Evolutionary conservation across 192 early-diverging fungal genomes (phyloP).

Genomic region (Umbelopsis sp.): DNA sequence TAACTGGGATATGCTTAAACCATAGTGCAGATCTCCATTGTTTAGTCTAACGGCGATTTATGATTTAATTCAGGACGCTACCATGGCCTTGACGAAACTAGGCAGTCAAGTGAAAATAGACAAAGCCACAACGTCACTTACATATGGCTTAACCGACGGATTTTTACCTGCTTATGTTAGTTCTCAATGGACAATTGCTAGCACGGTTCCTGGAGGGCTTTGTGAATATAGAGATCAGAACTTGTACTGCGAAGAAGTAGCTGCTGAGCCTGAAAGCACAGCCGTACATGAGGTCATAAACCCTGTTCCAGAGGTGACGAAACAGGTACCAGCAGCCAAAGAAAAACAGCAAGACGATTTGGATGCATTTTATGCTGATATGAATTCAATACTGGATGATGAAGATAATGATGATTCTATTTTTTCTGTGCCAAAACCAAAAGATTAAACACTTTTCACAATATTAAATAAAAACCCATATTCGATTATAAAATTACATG

Average conservation of each 20-base stretch:
- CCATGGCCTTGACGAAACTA: background rate
- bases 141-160: constrained; percentile 58
- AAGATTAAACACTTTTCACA: background rate
- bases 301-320: constrained; percentile 5
- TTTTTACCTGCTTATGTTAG: constrained; percentile 66
- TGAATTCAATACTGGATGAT: constrained; percentile 26
- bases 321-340: constrained; percentile 20
- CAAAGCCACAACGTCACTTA: background rate
- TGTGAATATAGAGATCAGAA: constrained; percentile 67
- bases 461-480: background rate
- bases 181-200: constrained; percentile 58
- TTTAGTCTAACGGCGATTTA: too few species aligned
- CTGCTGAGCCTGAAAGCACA: constrained; percentile 25
- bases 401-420: constrained; percentile 7
- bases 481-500: background rate
- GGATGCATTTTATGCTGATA: constrained; percentile 63
- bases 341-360: constrained; percentile 56
- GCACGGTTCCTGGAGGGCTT: constrained; percentile 40
- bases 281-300: constrained; percentile 7
- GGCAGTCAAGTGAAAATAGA: constrained; percentile 4
- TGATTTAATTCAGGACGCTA: constrained; percentile 8
- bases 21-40: background rate
- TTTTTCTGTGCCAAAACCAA: constrained; percentile 12
- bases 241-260: constrained; percentile 53
- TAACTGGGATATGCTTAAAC: background rate